Base-by-base conservation (phyloP, 1,284 basidiomycete species). In the Cryptococcus jaspeensis region DNA sequence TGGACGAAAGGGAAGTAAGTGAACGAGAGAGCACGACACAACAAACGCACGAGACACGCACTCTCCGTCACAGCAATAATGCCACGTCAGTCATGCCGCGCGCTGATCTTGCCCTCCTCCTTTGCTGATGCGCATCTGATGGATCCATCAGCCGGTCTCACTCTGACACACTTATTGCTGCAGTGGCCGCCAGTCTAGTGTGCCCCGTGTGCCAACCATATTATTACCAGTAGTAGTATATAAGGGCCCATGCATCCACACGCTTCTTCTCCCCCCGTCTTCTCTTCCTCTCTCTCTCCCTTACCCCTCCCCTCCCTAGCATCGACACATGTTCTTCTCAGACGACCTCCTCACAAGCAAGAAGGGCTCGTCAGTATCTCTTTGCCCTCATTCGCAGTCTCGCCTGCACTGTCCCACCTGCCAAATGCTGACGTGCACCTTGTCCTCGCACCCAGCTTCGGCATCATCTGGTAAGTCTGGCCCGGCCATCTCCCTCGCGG, bases 261-360 rank as follows among this genome's bases (percentile, higher is more conserved):
- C 46, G 46, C 47, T 37, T 53, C 38, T 58, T 39, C 55, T 32
- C 9, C 28, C 9, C 28, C 9, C 28, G 4, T 32, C 28, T 9
- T 32, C 50, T 53, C 57, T 38, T 42, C n/a, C 50, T 42, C 43
- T 25, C 28, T 23, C 37, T n/a, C 13, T 36, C 50, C 6, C 49
- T 5, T 32, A 44, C 39, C 16, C 32, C 46, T 50, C 39, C 22
- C 36, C 16, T 16, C 40, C n/a, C n/a, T n/a, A n/a, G n/a, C 7
- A 15, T 20, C 32, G 22, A 41, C 13, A 18, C 48, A 75, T 74
- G 73, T 74, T 75, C 69, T 75, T 63, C 60, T 66, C 68, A 13
- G 69, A 74, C 35, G 70, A 72, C 23, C 53, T 72, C 9, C 59
- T 72, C n/a, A 70, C 66, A 1, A 70, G 56, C 20, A 72, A 70